phyloP scores from a whole-genome alignment of 179 eudicot genomes.

The Actinidia arguta region DNA sequence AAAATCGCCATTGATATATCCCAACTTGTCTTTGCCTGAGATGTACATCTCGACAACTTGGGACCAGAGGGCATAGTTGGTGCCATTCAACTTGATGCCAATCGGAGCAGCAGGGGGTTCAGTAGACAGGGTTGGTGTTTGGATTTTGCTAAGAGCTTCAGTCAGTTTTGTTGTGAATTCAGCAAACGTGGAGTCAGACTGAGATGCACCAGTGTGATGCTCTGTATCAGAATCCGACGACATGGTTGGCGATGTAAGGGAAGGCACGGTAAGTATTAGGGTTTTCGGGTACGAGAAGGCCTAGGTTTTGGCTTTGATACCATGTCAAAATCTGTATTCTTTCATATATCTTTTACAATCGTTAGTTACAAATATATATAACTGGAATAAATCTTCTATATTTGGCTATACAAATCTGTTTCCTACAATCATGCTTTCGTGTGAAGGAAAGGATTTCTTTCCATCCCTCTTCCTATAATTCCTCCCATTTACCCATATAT shows the following conservation, averaged over 20 bases:
- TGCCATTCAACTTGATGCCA: conserved; percentile 11
- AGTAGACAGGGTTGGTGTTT: not conserved
- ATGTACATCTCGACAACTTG: conserved; percentile 17
- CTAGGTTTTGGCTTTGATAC: not conserved
- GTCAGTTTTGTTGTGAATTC: not conserved
- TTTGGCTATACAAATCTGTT: too few species aligned
- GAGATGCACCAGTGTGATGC: too few species aligned
- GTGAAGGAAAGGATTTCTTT: too few species aligned
- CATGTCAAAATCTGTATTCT: not conserved
- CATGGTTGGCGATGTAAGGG: not conserved
- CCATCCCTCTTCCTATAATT: too few species aligned
- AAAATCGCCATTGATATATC: not conserved
- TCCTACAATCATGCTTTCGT: too few species aligned
- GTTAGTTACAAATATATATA: too few species aligned
- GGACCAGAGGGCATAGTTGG: conserved; percentile 15
- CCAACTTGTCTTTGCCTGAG: not conserved
- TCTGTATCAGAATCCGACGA: not conserved
- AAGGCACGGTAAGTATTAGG: not conserved
- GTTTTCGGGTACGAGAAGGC: not conserved
- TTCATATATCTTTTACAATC: too few species aligned
- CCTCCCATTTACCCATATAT: too few species aligned
- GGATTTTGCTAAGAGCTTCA: not conserved
- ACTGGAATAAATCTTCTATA: too few species aligned
- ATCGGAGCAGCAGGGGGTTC: not conserved
- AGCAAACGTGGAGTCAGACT: not conserved